Evolutionary conservation across 1,139 yeast species (phyloP).

Genomic region (Yamadazyma kanchanaburiensis): DNA sequence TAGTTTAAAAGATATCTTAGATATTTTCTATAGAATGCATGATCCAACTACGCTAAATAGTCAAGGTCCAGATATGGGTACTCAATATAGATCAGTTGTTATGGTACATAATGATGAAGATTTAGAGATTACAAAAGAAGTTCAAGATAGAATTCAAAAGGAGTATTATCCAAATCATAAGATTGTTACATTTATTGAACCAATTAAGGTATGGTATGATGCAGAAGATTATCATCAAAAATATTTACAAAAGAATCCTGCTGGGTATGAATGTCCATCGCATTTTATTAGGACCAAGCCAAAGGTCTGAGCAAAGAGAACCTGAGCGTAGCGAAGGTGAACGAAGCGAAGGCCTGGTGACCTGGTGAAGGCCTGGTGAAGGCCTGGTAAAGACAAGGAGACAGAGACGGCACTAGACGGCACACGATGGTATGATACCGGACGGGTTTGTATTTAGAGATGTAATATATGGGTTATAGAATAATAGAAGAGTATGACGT

Average conservation of each 20-base stretch:
- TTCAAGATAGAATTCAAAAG: conserved; percentile 30
- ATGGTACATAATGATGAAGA: conserved; percentile 55
- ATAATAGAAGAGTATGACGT: too few relatives aligned
- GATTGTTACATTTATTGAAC: conserved; percentile 63
- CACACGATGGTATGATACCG: too few relatives aligned
- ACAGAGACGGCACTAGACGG: too few relatives aligned
- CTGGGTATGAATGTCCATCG: conserved; percentile 86
- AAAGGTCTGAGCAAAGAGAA: conserved; percentile 21
- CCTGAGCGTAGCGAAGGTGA: too few relatives aligned
- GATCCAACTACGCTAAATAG: conserved; percentile 58
- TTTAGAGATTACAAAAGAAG: conserved; percentile 24
- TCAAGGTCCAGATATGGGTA: conserved; percentile 83
- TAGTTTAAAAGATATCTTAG: conserved; percentile 59
- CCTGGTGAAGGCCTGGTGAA: too few relatives aligned
- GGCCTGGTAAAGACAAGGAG: too few relatives aligned
- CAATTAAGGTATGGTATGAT: conserved; percentile 71
- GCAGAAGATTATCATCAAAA: conserved; percentile 93
- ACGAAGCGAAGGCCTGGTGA: too few relatives aligned
- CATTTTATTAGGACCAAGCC: conserved; percentile 61
- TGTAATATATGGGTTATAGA: too few relatives aligned
- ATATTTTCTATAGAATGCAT: conserved; percentile 87
- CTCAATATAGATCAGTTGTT: conserved; percentile 81
- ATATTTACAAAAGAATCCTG: conserved; percentile 74
- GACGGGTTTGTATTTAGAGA: too few relatives aligned
- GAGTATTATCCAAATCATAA: conserved; percentile 43